phyloP scores from a whole-genome alignment of 305 asterid species.

The Solanum hybrid region DNA sequence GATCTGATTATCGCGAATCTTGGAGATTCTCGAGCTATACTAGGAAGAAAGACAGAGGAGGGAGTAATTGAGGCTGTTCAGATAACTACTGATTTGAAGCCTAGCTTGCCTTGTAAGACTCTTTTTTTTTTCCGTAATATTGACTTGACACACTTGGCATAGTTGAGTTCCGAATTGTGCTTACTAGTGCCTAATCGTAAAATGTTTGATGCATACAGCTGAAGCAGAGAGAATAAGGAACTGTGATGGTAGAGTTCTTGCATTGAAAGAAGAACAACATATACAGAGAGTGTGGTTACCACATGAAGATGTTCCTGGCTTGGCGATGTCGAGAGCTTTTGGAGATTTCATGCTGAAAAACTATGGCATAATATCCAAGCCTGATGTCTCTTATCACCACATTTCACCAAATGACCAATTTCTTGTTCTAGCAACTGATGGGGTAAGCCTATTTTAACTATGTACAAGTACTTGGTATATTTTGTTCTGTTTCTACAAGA shows the following conservation, averaged over 20 bases:
- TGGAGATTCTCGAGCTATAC: constrained; percentile 76
- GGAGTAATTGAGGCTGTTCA: constrained; percentile 47
- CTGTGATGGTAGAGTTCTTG: constrained; percentile 62
- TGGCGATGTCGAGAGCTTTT: constrained; percentile 85
- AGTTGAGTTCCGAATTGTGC: neutral
- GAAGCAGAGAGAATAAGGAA: constrained; percentile 79
- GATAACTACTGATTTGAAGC: constrained; percentile 77
- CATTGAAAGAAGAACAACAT: constrained; percentile 61
- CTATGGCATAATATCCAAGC: constrained; percentile 59
- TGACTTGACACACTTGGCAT: neutral
- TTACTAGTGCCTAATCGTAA: neutral
- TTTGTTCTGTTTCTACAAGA: neutral
- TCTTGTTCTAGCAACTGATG: constrained; percentile 69
- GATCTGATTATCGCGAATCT: constrained; percentile 68
- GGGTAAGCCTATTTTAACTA: constrained; percentile 26
- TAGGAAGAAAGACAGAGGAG: constrained; percentile 46
- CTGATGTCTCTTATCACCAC: constrained; percentile 51
- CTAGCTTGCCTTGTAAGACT: constrained; percentile 59
- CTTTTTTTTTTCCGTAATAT: neutral
- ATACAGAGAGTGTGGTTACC: constrained; percentile 83
- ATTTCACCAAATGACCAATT: constrained; percentile 50
- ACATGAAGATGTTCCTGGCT: constrained; percentile 62
- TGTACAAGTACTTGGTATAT: neutral
- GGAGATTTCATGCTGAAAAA: constrained; percentile 70
- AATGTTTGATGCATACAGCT: constrained; percentile 36